A percentile compares a stretch with the other conserved stretches of the same genome.
Evolutionary conservation across 2,329 filamentous ascomycete species (phyloP).

Genomic region (Nemania diffusa): DNA sequence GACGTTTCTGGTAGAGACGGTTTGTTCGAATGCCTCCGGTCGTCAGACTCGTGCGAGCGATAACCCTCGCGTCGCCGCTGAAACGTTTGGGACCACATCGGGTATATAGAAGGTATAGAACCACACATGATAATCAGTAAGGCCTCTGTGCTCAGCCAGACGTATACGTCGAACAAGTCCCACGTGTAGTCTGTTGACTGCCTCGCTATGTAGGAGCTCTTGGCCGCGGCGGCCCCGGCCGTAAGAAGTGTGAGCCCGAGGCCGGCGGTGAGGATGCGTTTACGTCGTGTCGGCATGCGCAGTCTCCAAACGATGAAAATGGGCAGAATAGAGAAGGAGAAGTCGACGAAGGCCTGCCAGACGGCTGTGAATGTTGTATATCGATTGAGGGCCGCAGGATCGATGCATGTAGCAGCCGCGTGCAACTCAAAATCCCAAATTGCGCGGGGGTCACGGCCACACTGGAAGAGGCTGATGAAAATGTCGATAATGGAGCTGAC

Average conservation of each 20-base stretch:
- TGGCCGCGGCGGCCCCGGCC: slow-evolving; percentile 14
- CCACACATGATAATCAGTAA: slow-evolving; percentile 31
- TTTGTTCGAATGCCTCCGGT: slow-evolving; percentile 16
- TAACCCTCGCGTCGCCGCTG: slow-evolving; percentile 3
- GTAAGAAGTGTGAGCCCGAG: slow-evolving; percentile 33
- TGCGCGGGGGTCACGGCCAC: slow-evolving; percentile 21
- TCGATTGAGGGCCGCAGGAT: slow-evolving; percentile 1
- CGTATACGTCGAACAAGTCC: slow-evolving; percentile 12
- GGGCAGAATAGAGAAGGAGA: slow-evolving; percentile 25
- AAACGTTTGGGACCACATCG: slow-evolving; percentile 5
- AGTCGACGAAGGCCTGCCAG: slow-evolving; percentile 28
- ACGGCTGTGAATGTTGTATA: slow-evolving; percentile 30
- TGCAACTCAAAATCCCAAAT: slow-evolving; percentile 17
- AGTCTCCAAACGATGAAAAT: slow-evolving; percentile 29
- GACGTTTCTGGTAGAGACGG: slow-evolving; percentile 4
- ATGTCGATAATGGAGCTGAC: slow-evolving; percentile 29
- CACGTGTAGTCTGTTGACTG: slow-evolving; percentile 10
- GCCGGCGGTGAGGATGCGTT: slow-evolving; percentile 25
- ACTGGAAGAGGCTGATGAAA: slow-evolving; percentile 26
- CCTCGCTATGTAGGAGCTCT: slow-evolving; percentile 19
- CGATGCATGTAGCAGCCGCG: slow-evolving; percentile 16
- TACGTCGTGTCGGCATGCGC: slow-evolving; percentile 23
- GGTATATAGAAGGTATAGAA: slow-evolving; percentile 28
- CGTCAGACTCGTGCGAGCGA: slow-evolving; percentile 11
- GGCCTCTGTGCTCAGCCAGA: slow-evolving; percentile 20